Conservation (phyloP, 768 basidiomycete genomes). For the Tricholoma hemisulphureum region DNA sequence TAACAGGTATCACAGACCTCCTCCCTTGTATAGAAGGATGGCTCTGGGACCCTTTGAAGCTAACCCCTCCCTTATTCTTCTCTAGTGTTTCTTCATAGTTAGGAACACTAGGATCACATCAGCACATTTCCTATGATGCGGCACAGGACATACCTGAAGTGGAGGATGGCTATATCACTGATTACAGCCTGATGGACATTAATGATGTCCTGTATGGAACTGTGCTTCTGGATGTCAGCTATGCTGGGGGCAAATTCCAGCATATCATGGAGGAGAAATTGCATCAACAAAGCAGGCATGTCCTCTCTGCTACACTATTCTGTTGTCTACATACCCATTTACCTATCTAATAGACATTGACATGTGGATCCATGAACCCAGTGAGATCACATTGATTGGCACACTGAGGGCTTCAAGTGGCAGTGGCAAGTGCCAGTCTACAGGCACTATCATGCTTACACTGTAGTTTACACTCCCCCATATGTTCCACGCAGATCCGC, state of each 20-base stretch:
- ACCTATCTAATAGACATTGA: too few relatives aligned
- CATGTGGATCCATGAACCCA: neutral
- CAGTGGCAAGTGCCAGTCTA: constrained; percentile 6
- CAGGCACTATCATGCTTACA: constrained; percentile 7
- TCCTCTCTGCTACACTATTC: neutral
- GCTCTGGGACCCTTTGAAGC: too few relatives aligned
- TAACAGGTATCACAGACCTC: too few relatives aligned
- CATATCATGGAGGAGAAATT: constrained; percentile 5
- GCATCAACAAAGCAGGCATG: neutral
- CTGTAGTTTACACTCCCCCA: too few relatives aligned
- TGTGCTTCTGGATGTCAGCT: neutral
- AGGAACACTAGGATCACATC: too few relatives aligned
- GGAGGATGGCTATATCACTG: neutral
- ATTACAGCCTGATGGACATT: neutral
- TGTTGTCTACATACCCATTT: neutral
- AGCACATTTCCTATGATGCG: neutral
- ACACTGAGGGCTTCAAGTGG: neutral
- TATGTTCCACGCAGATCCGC: too few relatives aligned
- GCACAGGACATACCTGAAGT: neutral
- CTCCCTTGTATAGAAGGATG: too few relatives aligned
- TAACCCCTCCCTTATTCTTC: too few relatives aligned
- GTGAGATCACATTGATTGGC: neutral
- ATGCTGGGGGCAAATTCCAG: constrained; percentile 5
- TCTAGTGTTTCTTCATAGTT: too few relatives aligned
- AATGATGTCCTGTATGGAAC: constrained; percentile 1